phyloP scores from a whole-genome alignment of 768 basidiomycete species.

The Mycena sanguinolenta region DNA sequence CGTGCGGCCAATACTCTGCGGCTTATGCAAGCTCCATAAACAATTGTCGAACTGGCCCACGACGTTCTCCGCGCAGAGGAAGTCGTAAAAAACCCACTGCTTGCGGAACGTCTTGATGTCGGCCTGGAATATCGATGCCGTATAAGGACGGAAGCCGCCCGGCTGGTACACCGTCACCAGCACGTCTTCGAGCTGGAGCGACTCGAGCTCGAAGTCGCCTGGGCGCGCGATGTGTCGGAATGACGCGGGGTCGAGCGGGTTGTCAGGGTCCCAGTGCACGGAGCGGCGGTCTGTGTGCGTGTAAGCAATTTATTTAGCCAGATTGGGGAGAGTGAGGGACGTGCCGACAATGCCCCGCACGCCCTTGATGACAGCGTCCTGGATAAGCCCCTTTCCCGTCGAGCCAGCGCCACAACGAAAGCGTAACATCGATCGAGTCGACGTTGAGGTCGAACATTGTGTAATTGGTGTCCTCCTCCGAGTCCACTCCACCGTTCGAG shows the following conservation, averaged over 20 bases:
- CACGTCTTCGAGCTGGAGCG: slow-evolving; percentile 91
- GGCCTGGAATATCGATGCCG: slow-evolving; percentile 93
- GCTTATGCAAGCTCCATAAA: slow-evolving; percentile 94
- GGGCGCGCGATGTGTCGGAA: slow-evolving; percentile 81
- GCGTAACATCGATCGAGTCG: slow-evolving; percentile 94
- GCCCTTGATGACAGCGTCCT: slow-evolving; percentile 92
- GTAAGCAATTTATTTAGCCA: background rate
- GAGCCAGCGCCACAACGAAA: slow-evolving; percentile 92
- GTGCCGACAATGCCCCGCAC: slow-evolving; percentile 93
- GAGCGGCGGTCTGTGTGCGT: slow-evolving; percentile 80
- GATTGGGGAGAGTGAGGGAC: slow-evolving; percentile 41
- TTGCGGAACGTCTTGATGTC: slow-evolving; percentile 88
- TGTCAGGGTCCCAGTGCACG: slow-evolving; percentile 87
- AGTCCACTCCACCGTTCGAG: slow-evolving; percentile 47
- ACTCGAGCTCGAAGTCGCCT: slow-evolving; percentile 94
- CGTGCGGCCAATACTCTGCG: slow-evolving; percentile 94
- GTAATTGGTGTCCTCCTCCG: slow-evolving; percentile 79
- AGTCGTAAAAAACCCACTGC: slow-evolving; percentile 96
- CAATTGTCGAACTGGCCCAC: slow-evolving; percentile 99
- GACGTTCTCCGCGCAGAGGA: slow-evolving; percentile 93
- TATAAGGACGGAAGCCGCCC: slow-evolving; percentile 90
- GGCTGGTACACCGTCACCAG: slow-evolving; percentile 96
- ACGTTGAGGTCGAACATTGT: slow-evolving; percentile 95
- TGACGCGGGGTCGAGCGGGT: slow-evolving; percentile 82
- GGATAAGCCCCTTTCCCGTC: slow-evolving; percentile 95